These are phyloP conservation scores for Eucalyptus rudis DNA, from an alignment of 345 rosid genomes.

Conservation along the genomic window DNA sequence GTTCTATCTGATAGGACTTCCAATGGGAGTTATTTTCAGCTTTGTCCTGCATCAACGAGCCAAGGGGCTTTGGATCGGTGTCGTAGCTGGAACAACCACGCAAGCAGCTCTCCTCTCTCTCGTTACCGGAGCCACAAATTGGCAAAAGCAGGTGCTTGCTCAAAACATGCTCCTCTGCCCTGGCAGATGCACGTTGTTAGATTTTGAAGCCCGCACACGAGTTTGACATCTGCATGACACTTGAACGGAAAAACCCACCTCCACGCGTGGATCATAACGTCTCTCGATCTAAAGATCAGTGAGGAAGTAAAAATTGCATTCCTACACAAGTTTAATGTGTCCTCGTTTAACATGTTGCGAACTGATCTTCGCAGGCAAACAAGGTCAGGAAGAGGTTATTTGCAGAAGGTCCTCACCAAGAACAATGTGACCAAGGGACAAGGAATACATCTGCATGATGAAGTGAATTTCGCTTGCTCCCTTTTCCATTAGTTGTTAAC, in stretches of 20 bases:
- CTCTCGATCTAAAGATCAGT: not conserved
- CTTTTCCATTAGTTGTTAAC: not conserved
- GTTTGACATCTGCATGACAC: not conserved
- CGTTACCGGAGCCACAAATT: not conserved
- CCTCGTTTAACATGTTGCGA: not conserved
- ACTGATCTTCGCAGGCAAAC: constrained; percentile 10
- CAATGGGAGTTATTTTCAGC: constrained; percentile 1
- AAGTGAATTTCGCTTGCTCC: not conserved
- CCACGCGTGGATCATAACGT: not conserved
- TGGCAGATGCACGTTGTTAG: not conserved
- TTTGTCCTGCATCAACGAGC: constrained; percentile 10
- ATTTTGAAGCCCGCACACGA: not conserved
- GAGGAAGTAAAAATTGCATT: not conserved
- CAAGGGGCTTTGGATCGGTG: constrained; percentile 31
- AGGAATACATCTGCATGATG: not conserved
- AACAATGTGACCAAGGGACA: not conserved
- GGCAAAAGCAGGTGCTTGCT: constrained; percentile 21
- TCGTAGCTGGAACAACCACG: constrained; percentile 7
- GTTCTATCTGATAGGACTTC: constrained; percentile 20
- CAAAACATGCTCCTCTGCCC: not conserved
- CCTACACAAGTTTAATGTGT: not conserved
- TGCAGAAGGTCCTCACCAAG: not conserved
- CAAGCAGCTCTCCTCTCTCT: constrained; percentile 7
- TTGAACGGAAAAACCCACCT: not conserved
- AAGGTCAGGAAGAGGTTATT: constrained; percentile 22